A percentile compares a stretch with the other conserved stretches of the same genome.
Conservation (phyloP, 2,329 filamentous ascomycete genomes). For the Penicillium carneum region DNA sequence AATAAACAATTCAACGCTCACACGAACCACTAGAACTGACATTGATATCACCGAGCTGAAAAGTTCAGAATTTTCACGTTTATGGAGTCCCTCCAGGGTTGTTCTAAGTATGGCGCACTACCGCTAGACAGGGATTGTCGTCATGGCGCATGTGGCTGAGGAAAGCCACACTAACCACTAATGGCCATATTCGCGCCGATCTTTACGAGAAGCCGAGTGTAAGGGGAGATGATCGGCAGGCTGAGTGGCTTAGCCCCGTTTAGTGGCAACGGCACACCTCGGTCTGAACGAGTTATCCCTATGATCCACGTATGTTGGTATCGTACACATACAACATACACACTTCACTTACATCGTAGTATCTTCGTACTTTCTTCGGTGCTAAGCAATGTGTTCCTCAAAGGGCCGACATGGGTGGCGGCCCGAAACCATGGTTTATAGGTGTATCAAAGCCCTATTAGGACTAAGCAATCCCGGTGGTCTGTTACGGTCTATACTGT, state of each 20-base stretch:
- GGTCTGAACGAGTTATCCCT: background rate
- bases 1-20: background rate
- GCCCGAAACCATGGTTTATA: conserved; percentile 15
- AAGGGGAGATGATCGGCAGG: conserved; percentile 15
- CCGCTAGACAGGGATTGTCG: background rate
- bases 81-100: background rate
- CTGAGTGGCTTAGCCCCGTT: conserved; percentile 8
- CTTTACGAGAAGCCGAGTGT: conserved; percentile 1
- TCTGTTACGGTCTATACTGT: background rate
- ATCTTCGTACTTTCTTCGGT: background rate
- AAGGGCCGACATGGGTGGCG: background rate
- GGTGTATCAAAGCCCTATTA: background rate
- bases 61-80: conserved; percentile 22
- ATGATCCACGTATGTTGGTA: background rate
- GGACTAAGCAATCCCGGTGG: conserved; percentile 1
- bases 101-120: conserved; percentile 3
- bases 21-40: background rate
- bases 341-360: background rate
- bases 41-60: conserved; percentile 19
- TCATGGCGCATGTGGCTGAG: conserved; percentile 18
- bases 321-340: background rate
- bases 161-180: background rate
- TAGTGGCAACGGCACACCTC: conserved; percentile 11
- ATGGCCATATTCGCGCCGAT: background rate
- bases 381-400: background rate